phyloP scores from a whole-genome alignment of 495 filamentous ascomycete genomes.

The Letharia columbiana region DNA sequence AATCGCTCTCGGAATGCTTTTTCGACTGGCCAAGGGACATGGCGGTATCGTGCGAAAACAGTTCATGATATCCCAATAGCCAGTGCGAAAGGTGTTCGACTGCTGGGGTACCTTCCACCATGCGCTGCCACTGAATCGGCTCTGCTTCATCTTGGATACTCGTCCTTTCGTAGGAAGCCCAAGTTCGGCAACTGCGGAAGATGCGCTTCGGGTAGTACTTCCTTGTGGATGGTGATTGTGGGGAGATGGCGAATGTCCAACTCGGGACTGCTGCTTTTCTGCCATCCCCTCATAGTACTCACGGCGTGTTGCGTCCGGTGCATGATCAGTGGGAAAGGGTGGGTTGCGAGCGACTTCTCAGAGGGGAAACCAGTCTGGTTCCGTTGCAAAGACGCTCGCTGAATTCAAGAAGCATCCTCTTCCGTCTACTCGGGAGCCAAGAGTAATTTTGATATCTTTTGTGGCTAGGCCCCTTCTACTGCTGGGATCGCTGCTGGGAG shows the following conservation, averaged over 20 bases:
- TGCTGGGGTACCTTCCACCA: not conserved
- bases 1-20: not conserved
- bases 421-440: no score
- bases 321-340: no score
- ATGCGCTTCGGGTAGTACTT: not conserved
- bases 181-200: not conserved
- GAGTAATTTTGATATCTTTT: no score
- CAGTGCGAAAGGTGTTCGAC: not conserved
- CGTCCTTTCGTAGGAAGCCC: not conserved
- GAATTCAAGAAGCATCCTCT: no score
- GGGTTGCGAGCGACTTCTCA: no score
- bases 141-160: not conserved
- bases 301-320: no score
- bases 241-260: not conserved
- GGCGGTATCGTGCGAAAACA: not conserved
- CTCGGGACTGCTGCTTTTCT: no score
- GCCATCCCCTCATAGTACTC: no score
- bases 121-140: not conserved
- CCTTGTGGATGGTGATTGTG: not conserved
- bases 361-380: no score
- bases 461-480: no score
- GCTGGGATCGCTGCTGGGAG: no score
- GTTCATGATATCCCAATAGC: conserved; percentile 1
- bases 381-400: no score
- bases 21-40: not conserved